These are phyloP conservation scores for Penicillium lagena DNA, from an alignment of 495 filamentous ascomycete species.

Conservation along the genomic window DNA sequence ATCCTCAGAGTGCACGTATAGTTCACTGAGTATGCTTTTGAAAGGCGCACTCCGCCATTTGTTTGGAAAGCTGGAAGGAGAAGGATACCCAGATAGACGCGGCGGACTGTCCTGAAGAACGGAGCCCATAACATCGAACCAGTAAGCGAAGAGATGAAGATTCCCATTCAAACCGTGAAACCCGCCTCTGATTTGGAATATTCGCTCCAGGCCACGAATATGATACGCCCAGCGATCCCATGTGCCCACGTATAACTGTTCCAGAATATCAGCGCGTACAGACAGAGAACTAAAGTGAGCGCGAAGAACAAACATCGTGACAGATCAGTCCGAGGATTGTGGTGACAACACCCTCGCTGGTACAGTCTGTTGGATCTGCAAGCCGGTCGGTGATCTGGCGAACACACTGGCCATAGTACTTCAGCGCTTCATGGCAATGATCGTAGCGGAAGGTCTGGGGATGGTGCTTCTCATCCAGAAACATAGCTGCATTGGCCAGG, in stretches of 20 bases:
- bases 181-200: slow-evolving; percentile 14
- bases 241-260: slow-evolving; percentile 13
- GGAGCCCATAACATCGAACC: slow-evolving; percentile 5
- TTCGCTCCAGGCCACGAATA: slow-evolving; percentile 9
- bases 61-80: too few species aligned
- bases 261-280: not conserved
- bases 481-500: slow-evolving; percentile 20
- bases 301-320: slow-evolving; percentile 8
- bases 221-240: slow-evolving; percentile 13
- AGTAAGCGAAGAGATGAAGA: slow-evolving; percentile 1
- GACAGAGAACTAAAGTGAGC: not conserved
- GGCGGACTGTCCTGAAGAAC: not conserved
- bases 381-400: slow-evolving; percentile 6
- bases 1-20: too few species aligned
- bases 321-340: slow-evolving; percentile 11
- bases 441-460: slow-evolving; percentile 10
- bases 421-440: slow-evolving; percentile 6
- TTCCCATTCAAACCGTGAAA: slow-evolving; percentile 5
- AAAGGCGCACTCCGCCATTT: too few species aligned
- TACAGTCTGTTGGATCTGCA: slow-evolving; percentile 5
- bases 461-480: slow-evolving; percentile 10
- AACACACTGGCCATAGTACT: slow-evolving; percentile 8
- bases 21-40: too few species aligned
- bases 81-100: not conserved
- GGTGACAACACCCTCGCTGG: slow-evolving; percentile 8